These are phyloP conservation scores for Digitaria exilis DNA, from an alignment of 202 grass and related monocot species.

Conservation along the genomic window DNA sequence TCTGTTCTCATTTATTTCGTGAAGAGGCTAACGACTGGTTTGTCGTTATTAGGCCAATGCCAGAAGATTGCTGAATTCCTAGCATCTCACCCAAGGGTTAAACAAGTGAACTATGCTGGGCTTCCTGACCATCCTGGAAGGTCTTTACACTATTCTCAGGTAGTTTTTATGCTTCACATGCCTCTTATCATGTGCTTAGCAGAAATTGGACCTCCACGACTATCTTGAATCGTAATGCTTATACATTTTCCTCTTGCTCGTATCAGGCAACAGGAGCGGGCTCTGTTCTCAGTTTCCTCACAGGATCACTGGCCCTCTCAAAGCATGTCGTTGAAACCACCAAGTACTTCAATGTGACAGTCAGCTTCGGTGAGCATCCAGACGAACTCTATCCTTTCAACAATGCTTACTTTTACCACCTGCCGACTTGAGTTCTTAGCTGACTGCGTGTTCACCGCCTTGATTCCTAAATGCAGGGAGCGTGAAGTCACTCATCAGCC, in stretches of 20 bases:
- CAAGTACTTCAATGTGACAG: slow-evolving; percentile 84
- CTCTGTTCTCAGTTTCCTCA: slow-evolving; percentile 92
- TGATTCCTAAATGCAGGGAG: slow-evolving; percentile 55
- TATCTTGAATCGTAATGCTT: neutral
- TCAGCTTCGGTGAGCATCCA: slow-evolving; percentile 85
- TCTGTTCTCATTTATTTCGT: neutral
- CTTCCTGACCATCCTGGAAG: slow-evolving; percentile 81
- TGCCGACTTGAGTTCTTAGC: neutral
- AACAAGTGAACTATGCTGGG: slow-evolving; percentile 89
- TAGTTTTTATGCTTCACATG: slow-evolving; percentile 13
- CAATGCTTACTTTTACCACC: neutral
- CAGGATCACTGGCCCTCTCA: slow-evolving; percentile 79
- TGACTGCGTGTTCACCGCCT: neutral
- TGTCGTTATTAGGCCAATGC: slow-evolving; percentile 77
- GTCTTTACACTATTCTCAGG: slow-evolving; percentile 90
- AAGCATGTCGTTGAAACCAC: slow-evolving; percentile 87
- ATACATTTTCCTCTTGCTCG: neutral
- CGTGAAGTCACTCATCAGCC: slow-evolving; percentile 92
- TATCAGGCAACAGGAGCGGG: slow-evolving; percentile 86
- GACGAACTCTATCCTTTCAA: neutral
- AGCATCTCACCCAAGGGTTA: slow-evolving; percentile 82
- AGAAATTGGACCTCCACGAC: neutral
- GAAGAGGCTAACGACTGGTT: neutral
- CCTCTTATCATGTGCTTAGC: neutral
- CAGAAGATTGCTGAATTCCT: slow-evolving; percentile 98